A percentile compares a stretch with the other conserved stretches of the same genome.
Evolutionary conservation across 2,329 filamentous ascomycete species (phyloP).

Genomic region (Pseudogymnoascus sp.): DNA sequence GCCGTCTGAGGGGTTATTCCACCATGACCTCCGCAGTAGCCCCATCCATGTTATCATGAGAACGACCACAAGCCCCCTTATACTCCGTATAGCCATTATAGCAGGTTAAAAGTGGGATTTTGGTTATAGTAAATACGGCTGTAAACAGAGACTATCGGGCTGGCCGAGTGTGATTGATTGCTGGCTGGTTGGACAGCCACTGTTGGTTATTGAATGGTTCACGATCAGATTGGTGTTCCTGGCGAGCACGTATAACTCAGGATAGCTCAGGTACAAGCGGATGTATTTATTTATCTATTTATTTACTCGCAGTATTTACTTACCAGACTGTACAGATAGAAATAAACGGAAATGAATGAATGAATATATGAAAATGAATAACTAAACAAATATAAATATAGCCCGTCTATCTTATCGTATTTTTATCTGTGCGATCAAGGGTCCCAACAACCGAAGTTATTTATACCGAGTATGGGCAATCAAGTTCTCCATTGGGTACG

Average conservation of each 20-base stretch:
- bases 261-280: neutral
- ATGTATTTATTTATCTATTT: neutral
- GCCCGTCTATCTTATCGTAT: neutral
- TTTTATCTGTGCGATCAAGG: neutral
- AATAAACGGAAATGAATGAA: neutral
- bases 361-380: neutral
- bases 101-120: neutral
- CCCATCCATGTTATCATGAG: neutral
- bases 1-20: neutral
- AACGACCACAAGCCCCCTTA: neutral
- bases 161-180: neutral
- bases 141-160: neutral
- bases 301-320: neutral
- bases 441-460: neutral
- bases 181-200: neutral
- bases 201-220: neutral
- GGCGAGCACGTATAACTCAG: neutral
- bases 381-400: neutral
- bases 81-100: no score
- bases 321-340: no score
- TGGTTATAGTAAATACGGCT: neutral
- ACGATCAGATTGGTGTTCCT: neutral
- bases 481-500: constrained; percentile 1
- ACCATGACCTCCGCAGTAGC: no score
- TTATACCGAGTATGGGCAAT: neutral